Conservation (phyloP, 441 rosid genomes). For the Sinapis alba region DNA sequence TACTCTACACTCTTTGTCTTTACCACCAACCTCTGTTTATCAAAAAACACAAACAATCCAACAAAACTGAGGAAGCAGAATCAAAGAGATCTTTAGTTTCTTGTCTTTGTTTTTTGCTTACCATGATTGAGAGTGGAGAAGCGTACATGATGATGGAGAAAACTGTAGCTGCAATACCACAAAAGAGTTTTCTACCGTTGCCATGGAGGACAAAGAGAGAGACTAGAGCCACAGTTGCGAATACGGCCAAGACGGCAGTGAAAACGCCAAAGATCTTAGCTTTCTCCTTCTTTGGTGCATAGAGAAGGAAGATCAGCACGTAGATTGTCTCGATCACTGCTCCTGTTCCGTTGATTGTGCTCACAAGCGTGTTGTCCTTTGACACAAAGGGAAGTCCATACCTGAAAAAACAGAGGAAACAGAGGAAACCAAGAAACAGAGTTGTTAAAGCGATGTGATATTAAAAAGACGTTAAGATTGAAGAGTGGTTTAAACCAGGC, state of each 20-base stretch:
- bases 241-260: conserved; percentile 48
- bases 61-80: not conserved
- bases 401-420: conserved; percentile 55
- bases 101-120: conserved; percentile 40
- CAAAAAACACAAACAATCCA: not conserved
- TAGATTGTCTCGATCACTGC: conserved; percentile 65
- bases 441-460: not conserved
- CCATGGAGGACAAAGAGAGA: conserved; percentile 75
- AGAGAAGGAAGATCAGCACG: conserved; percentile 63
- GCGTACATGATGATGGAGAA: conserved; percentile 96
- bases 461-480: not conserved
- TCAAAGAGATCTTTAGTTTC: not conserved
- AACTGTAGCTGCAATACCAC: conserved; percentile 77
- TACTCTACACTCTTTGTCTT: conserved; percentile 91
- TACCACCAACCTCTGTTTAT: conserved; percentile 77
- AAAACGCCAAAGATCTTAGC: conserved; percentile 67
- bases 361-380: conserved; percentile 68
- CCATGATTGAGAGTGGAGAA: conserved; percentile 94
- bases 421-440: conserved; percentile 3
- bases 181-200: conserved; percentile 63
- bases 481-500: conserved; percentile 59
- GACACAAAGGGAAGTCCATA: conserved; percentile 95
- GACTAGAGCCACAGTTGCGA: conserved; percentile 59
- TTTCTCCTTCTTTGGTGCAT: conserved; percentile 74
- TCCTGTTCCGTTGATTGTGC: conserved; percentile 85